phyloP scores from a whole-genome alignment of 257 asterid genomes.

The Ballota nigra region DNA sequence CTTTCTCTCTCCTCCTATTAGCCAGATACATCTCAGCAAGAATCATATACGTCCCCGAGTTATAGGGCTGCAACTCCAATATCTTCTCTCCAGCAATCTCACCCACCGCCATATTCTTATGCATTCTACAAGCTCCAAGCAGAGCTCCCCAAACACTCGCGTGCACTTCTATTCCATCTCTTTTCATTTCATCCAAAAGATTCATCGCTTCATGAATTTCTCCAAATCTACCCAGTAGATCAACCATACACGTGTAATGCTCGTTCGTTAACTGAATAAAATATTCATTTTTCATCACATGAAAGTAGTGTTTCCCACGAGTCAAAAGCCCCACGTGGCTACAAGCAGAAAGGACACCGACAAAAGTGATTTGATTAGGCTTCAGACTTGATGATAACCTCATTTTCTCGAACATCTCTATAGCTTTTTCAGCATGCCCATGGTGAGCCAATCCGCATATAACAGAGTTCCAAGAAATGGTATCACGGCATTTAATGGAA shows the following conservation, averaged over 20 bases:
- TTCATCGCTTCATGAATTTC: constrained; percentile 45
- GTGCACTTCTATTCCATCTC: constrained; percentile 38
- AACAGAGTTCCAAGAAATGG: constrained; percentile 64
- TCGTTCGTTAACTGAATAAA: constrained; percentile 37
- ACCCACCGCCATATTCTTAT: constrained; percentile 42
- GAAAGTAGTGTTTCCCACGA: constrained; percentile 45
- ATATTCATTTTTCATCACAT: constrained; percentile 43
- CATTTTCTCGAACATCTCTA: constrained; percentile 53
- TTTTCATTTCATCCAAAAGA: constrained; percentile 38
- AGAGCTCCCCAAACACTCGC: constrained; percentile 71
- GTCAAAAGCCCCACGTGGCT: constrained; percentile 64
- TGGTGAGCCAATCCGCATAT: constrained; percentile 68
- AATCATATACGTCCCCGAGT: constrained; percentile 62
- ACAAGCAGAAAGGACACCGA: constrained; percentile 62
- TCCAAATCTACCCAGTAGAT: constrained; percentile 62
- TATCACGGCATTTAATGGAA: constrained; percentile 39
- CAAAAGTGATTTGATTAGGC: constrained; percentile 56
- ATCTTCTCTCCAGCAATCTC: constrained; percentile 59
- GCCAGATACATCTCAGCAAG: constrained; percentile 54
- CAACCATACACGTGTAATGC: constrained; percentile 68
- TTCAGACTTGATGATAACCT: constrained; percentile 36
- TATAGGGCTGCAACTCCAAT: constrained; percentile 51
- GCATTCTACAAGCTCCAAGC: constrained; percentile 66
- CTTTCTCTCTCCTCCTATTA: constrained; percentile 50
- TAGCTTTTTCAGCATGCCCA: constrained; percentile 48